A percentile compares a stretch with the other conserved stretches of the same genome.
Evolutionary conservation across 108 stramenopile genomes (phyloP).

Genomic region (Pseudonitzschia pungens): DNA sequence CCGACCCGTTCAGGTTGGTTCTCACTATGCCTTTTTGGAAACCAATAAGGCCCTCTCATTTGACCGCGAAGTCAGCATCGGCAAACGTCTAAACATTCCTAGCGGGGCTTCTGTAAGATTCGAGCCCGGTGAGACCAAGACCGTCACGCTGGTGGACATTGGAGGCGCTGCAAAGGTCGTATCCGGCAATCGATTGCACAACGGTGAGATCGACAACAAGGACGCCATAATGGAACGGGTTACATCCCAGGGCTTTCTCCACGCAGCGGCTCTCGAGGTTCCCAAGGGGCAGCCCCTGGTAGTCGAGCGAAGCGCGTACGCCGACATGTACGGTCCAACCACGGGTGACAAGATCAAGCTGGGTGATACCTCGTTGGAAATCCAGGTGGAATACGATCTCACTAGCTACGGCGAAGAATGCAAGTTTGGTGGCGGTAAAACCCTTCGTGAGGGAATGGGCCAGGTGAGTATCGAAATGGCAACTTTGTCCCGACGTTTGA

Average conservation of each 20-base stretch:
- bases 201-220: constrained; percentile 43
- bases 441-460: constrained; percentile 98
- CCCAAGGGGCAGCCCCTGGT: constrained; percentile 44
- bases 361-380: constrained; percentile 88
- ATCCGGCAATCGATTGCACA: constrained; percentile 60
- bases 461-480: constrained; percentile 52
- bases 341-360: constrained; percentile 84
- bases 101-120: constrained; percentile 94
- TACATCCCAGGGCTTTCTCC: constrained; percentile 35
- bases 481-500: not conserved
- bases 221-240: constrained; percentile 64
- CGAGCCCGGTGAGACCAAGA: constrained; percentile 96
- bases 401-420: constrained; percentile 94
- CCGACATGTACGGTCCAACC: constrained; percentile 86
- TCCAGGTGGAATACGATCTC: constrained; percentile 77
- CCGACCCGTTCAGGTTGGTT: constrained; percentile 94
- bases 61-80: constrained; percentile 84
- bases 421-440: constrained; percentile 98
- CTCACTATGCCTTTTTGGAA: constrained; percentile 90
- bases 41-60: constrained; percentile 90
- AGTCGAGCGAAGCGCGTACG: constrained; percentile 55
- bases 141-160: constrained; percentile 86
- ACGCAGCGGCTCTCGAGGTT: constrained; percentile 37
- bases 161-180: constrained; percentile 66
- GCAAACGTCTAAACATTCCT: constrained; percentile 90